Conservation (phyloP, 257 asterid genomes). For the Penstemon eatonii region DNA sequence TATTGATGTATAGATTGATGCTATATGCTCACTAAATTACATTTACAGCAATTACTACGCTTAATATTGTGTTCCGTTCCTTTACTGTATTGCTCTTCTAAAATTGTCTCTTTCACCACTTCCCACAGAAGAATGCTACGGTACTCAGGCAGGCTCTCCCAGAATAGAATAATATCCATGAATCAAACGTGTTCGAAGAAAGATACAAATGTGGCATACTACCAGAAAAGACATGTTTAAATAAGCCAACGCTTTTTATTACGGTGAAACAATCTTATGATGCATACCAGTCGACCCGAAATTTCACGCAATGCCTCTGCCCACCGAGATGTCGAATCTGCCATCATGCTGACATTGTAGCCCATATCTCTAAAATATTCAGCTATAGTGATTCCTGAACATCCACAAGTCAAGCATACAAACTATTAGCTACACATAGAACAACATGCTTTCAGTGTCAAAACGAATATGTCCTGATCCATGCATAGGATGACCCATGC, state of each 20-base stretch:
- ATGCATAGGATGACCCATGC: conserved; percentile 1
- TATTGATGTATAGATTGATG: not conserved
- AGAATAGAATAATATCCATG: conserved; percentile 1
- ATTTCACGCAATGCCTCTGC: conserved; percentile 99
- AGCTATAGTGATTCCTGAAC: conserved; percentile 93
- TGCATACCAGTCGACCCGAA: conserved; percentile 96
- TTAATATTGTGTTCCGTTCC: not conserved
- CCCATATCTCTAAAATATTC: conserved; percentile 99
- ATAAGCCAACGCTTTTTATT: conserved; percentile 9
- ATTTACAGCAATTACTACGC: not conserved
- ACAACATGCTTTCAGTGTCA: conserved; percentile 1
- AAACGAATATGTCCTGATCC: conserved; percentile 9
- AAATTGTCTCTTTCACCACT: not conserved
- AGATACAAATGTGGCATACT: conserved; percentile 7
- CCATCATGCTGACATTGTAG: conserved; percentile 99
- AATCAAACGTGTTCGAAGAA: conserved; percentile 11
- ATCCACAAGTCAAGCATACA: conserved; percentile 31
- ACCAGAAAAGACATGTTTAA: conserved; percentile 11
- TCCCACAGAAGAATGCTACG: conserved; percentile 4
- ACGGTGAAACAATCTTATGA: conserved; percentile 24
- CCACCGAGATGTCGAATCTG: conserved; percentile 99
- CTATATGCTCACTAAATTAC: not conserved
- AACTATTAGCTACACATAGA: conserved; percentile 11
- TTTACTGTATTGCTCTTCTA: conserved; percentile 1
- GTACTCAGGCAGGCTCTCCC: conserved; percentile 11